A percentile compares a stretch with the other conserved stretches of the same genome.
Evolutionary conservation across 805 yeast genomes (phyloP).

Genomic region (Wickerhamiella lipophila): DNA sequence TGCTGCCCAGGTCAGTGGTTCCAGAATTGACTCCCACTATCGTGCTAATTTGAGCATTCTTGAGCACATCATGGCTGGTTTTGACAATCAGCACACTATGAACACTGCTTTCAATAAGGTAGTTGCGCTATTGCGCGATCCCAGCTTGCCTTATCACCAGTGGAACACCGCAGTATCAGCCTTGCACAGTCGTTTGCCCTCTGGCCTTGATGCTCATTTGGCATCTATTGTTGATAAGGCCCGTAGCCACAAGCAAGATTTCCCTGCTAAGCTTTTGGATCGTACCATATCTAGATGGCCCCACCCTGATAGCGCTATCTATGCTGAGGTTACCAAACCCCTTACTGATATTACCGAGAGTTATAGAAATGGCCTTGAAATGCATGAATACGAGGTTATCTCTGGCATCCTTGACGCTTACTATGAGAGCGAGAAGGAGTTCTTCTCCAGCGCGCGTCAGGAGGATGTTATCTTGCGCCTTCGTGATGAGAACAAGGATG

Average conservation of each 20-base stretch:
- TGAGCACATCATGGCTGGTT: conserved; percentile 74
- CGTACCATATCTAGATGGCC: conserved; percentile 59
- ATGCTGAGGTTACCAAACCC: conserved; percentile 55
- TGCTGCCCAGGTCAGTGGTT: conserved; percentile 67
- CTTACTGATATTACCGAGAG: conserved; percentile 55
- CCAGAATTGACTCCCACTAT: conserved; percentile 70
- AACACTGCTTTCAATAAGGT: conserved; percentile 63
- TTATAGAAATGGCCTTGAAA: conserved; percentile 62
- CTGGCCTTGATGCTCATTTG: conserved; percentile 57
- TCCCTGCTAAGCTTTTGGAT: conserved; percentile 81
- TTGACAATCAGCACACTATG: conserved; percentile 92
- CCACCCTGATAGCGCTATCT: conserved; percentile 38
- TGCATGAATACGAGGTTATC: conserved; percentile 72
- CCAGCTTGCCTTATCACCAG: conserved; percentile 81
- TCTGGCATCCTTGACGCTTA: conserved; percentile 59
- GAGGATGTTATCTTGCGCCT: conserved; percentile 79
- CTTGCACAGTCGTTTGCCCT: conserved; percentile 78
- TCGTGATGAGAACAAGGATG: conserved; percentile 76
- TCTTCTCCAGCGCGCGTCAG: conserved; percentile 45
- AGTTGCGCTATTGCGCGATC: conserved; percentile 60
- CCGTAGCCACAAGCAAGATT: conserved; percentile 55
- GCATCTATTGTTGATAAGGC: conserved; percentile 54
- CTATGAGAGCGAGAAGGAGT: conserved; percentile 62
- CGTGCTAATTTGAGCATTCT: conserved; percentile 45
- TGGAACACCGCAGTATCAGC: conserved; percentile 83